Percentiles rank a stretch among this genome's conserved stretches.
phyloP scores from a whole-genome alignment of 2,329 filamentous ascomycete genomes.

The Proliferodiscus dingleyae region DNA sequence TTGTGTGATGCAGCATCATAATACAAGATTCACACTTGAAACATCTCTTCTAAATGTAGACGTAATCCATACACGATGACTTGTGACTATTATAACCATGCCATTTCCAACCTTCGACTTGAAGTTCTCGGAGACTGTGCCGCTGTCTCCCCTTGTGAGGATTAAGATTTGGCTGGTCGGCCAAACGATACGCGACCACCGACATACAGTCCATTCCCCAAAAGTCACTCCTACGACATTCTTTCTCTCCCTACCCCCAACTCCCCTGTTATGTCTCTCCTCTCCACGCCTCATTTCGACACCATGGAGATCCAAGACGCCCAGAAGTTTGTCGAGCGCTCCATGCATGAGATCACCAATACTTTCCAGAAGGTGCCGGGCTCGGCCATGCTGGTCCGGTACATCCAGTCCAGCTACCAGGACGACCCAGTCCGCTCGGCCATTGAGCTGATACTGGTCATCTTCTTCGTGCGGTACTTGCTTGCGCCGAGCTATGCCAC shows the following conservation, averaged over 20 bases:
- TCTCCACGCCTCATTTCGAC: slow-evolving; percentile 11
- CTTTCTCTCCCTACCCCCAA: not conserved
- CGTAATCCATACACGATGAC: too few relatives aligned
- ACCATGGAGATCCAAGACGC: slow-evolving; percentile 61
- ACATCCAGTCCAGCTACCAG: slow-evolving; percentile 96
- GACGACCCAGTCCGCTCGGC: slow-evolving; percentile 91
- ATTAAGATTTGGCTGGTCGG: too few relatives aligned
- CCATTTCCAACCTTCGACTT: too few relatives aligned
- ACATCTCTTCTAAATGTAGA: not conserved
- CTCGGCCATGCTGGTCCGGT: slow-evolving; percentile 88
- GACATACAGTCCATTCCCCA: too few relatives aligned
- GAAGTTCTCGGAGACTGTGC: too few relatives aligned
- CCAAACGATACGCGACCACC: too few relatives aligned
- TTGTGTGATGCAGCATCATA: slow-evolving; percentile 27
- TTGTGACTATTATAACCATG: too few relatives aligned
- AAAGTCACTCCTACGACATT: not conserved
- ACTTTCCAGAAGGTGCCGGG: slow-evolving; percentile 89
- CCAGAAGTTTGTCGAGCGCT: slow-evolving; percentile 48
- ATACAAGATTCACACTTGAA: slow-evolving; percentile 21
- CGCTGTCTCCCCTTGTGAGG: too few relatives aligned
- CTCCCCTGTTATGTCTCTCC: slow-evolving; percentile 12
- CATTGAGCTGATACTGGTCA: slow-evolving; percentile 86
- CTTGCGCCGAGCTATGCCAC: slow-evolving; percentile 90
- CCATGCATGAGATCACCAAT: slow-evolving; percentile 49
- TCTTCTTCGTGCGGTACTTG: slow-evolving; percentile 93